Conservation (phyloP, 805 yeast species). For the Saccharomycopsis sp. region DNA sequence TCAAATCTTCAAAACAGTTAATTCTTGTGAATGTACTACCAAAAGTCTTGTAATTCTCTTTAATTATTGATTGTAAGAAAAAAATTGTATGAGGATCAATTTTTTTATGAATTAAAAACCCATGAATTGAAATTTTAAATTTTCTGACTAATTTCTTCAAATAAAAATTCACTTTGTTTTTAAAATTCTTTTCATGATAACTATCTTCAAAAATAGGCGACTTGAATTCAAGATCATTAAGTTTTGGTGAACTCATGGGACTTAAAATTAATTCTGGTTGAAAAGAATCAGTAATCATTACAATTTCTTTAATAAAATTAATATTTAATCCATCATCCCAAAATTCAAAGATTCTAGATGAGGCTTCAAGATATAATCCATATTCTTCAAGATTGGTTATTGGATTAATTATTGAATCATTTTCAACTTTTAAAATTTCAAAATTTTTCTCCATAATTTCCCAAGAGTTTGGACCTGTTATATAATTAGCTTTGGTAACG, state of each 20-base stretch:
- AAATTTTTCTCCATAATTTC: conserved; percentile 8
- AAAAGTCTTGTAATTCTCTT: conserved; percentile 10
- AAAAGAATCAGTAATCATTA: conserved; percentile 12
- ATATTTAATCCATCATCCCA: conserved; percentile 11
- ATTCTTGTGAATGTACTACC: conserved; percentile 13
- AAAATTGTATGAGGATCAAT: conserved; percentile 6
- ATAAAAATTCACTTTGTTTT: background rate
- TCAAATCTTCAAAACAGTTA: background rate
- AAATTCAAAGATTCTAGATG: conserved; percentile 11
- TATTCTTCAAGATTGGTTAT: conserved; percentile 14
- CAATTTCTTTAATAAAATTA: conserved; percentile 11
- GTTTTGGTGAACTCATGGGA: too few relatives aligned
- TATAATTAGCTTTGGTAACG: conserved; percentile 1
- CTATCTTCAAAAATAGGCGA: too few relatives aligned
- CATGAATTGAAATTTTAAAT: conserved; percentile 11
- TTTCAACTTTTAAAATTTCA: background rate
- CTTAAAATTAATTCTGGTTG: too few relatives aligned
- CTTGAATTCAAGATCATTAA: too few relatives aligned
- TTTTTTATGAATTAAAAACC: conserved; percentile 1
- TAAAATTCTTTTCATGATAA: conserved; percentile 4
- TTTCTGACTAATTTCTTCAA: conserved; percentile 7
- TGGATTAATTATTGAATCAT: background rate
- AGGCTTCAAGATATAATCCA: conserved; percentile 11
- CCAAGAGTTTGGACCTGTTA: conserved; percentile 8
- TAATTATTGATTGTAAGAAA: conserved; percentile 7